Percentiles rank a stretch among this genome's conserved stretches.
Conservation (phyloP, 129 eudicot genomes). For the Mikania micrantha region DNA sequence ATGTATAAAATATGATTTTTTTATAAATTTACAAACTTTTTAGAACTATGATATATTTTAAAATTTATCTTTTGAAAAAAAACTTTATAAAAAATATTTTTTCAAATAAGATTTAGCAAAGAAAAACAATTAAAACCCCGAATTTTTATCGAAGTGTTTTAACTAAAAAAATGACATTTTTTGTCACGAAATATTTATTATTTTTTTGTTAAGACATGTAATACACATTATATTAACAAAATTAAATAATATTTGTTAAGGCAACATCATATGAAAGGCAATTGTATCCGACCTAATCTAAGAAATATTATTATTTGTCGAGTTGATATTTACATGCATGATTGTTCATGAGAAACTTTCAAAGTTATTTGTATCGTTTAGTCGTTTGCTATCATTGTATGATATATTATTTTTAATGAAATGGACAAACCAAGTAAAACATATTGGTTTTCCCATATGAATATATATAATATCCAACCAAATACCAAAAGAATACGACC, state of each 20-base stretch:
- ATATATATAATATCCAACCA: background rate
- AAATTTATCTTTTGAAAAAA: no score
- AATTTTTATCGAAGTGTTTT: no score
- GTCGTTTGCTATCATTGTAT: background rate
- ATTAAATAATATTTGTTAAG: background rate
- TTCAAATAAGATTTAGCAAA: no score
- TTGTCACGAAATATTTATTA: no score
- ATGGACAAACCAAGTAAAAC: background rate
- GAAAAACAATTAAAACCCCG: no score
- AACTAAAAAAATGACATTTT: no score
- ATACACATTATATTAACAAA: no score
- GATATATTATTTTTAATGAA: background rate
- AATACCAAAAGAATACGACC: background rate
- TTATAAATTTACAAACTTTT: no score
- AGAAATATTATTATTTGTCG: background rate
- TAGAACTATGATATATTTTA: no score
- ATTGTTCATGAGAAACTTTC: constrained; percentile 6
- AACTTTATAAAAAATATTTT: no score
- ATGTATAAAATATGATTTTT: no score
- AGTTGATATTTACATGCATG: background rate
- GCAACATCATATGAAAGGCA: background rate
- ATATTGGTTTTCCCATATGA: background rate
- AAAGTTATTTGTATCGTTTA: background rate
- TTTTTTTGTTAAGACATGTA: no score
- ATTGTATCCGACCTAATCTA: background rate